Base-by-base conservation (phyloP, 2,329 filamentous ascomycete genomes). In the Ophiosphaerella herpotricha region DNA sequence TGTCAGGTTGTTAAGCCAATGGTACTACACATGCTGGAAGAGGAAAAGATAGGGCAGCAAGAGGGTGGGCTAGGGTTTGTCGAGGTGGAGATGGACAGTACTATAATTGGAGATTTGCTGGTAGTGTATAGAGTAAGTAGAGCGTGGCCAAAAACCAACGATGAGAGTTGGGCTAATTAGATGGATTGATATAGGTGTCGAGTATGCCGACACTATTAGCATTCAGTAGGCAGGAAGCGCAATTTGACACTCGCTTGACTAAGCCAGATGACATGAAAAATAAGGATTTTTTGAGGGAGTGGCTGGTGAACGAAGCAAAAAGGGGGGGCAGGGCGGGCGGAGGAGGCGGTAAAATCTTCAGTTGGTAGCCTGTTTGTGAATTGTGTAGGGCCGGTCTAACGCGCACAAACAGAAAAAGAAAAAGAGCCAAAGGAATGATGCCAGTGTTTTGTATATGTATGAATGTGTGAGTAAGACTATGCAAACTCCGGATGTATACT, bases 151-250 rank as follows among this genome's bases (percentile, higher is more conserved):
- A 21, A 21, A 21, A 21, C 14, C 29, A 43, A n/a, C 52, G 21
- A 12, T 1, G 46, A 37, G 14, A 47, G 26, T n/a, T 43, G 6
- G 26, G 6, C 26, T 29, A 29, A 29, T 29, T 33, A 33, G 23
- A 46, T 23, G 37, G 9, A 16, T 9, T 36, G 14, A 43, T 41
- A 16, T 34, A 74, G 63, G 77, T 81, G 48, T 75, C 74, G 23
- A 74, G 72, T 14, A 74, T 81, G 57, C 79, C 79, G 1, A 81
- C 78, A 9, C 52, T 82, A 31, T 61, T 81, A 43, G 74, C 78
- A 0, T 82, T 82, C 54, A 77, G 77, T 54, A 67, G 78, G 14
- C 71, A 75, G 47, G 79, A 81, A 55, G 73, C 79, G 37, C 78
- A 80, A 55, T 61, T 79, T 24, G 74, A 77, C 55, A 80, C 77